Percentiles rank a stretch among this genome's conserved stretches.
These are phyloP conservation scores for Verticillium alfalfae DNA, from an alignment of 2,329 filamentous ascomycete genomes.

Conservation along the genomic window DNA sequence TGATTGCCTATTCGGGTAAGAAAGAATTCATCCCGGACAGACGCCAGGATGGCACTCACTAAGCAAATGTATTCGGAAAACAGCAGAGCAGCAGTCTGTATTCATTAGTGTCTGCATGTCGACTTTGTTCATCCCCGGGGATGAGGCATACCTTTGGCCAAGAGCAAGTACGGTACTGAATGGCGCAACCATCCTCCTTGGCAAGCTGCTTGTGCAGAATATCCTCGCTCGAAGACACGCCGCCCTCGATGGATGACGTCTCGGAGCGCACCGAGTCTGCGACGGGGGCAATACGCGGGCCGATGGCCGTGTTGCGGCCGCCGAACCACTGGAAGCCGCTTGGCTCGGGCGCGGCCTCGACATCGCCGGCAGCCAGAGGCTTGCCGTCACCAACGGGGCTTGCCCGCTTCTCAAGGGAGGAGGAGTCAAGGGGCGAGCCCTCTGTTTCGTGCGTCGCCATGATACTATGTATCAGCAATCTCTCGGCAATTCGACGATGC, in stretches of 20 bases:
- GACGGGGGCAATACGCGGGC: slow-evolving; percentile 46
- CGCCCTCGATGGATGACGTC: slow-evolving; percentile 34
- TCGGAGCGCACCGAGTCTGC: slow-evolving; percentile 21
- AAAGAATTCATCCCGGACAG: too few relatives aligned
- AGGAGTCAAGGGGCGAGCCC: neutral
- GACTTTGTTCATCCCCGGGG: neutral
- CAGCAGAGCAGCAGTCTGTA: slow-evolving; percentile 71
- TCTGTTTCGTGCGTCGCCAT: neutral
- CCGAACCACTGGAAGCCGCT: slow-evolving; percentile 20
- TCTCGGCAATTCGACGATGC: too few relatives aligned
- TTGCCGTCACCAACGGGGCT: neutral
- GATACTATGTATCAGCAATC: neutral
- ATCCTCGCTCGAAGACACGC: slow-evolving; percentile 31
- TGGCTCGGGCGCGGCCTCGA: neutral
- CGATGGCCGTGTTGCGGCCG: slow-evolving; percentile 33
- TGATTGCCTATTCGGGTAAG: slow-evolving; percentile 49
- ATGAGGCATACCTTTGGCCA: slow-evolving; percentile 65
- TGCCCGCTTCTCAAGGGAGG: neutral
- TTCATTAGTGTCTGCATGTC: neutral
- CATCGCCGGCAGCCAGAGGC: neutral
- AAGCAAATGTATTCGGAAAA: slow-evolving; percentile 96
- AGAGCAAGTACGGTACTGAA: slow-evolving; percentile 88
- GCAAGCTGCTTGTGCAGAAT: slow-evolving; percentile 65
- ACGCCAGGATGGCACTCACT: slow-evolving; percentile 15
- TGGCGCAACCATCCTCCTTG: slow-evolving; percentile 69